A percentile compares a stretch with the other conserved stretches of the same genome.
phyloP scores from a whole-genome alignment of 257 asterid genomes.

The Solanum neorickii region DNA sequence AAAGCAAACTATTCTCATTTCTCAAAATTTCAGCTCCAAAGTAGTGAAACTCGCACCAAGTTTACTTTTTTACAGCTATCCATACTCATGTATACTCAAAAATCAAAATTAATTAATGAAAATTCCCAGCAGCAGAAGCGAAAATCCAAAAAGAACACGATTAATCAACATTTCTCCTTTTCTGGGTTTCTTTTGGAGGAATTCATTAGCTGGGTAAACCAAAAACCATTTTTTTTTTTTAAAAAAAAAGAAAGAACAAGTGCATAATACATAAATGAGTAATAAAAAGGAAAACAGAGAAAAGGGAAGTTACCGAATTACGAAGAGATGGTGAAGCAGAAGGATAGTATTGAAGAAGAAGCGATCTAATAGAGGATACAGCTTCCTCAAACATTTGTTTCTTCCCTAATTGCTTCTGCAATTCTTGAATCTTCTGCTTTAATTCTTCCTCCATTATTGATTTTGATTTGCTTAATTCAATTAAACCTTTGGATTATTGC shows the following conservation, averaged over 20 bases:
- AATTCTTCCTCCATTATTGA: slow-evolving; percentile 38
- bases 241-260: neutral
- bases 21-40: neutral
- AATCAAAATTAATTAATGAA: neutral
- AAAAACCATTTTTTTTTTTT: neutral
- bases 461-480: neutral
- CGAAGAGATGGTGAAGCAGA: slow-evolving; percentile 65
- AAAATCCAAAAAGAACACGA: neutral
- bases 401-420: slow-evolving; percentile 72
- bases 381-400: slow-evolving; percentile 77
- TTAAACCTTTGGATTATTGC: neutral
- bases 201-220: neutral
- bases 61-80: neutral
- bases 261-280: neutral
- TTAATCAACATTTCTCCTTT: neutral
- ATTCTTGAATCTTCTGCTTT: slow-evolving; percentile 47
- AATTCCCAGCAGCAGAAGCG: neutral
- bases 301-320: slow-evolving; percentile 32
- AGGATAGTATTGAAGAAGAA: slow-evolving; percentile 52
- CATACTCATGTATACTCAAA: neutral
- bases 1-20: neutral
- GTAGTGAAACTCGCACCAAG: neutral
- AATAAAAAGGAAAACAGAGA: neutral
- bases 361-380: slow-evolving; percentile 55
- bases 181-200: neutral